Conservation (phyloP, 305 asterid genomes). For the Fraxinus nigra region DNA sequence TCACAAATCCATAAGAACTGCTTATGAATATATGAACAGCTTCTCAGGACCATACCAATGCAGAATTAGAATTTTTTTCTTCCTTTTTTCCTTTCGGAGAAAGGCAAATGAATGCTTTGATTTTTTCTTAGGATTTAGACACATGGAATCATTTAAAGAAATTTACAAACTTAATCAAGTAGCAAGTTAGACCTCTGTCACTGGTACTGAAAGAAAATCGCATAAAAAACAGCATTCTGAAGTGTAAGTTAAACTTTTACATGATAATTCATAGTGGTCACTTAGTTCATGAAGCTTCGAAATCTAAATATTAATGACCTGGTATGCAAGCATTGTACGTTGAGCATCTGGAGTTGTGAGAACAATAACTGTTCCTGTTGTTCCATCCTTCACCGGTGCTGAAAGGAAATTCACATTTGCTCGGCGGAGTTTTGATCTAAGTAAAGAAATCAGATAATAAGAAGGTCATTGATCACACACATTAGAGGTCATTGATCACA, state of each 20-base stretch:
- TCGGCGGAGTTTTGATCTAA: constrained; percentile 85
- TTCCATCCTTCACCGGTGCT: constrained; percentile 79
- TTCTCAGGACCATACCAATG: neutral
- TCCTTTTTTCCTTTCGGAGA: neutral
- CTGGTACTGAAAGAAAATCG: neutral
- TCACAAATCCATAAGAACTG: neutral
- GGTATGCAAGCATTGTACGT: constrained; percentile 93
- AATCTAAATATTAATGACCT: constrained; percentile 40
- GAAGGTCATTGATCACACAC: constrained; percentile 8
- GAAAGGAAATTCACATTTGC: constrained; percentile 90
- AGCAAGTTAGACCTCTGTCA: neutral
- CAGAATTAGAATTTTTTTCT: neutral
- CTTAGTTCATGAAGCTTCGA: neutral
- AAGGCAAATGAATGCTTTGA: neutral
- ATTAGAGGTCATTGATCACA: neutral
- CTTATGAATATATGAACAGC: neutral
- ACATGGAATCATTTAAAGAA: neutral
- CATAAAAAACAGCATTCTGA: neutral
- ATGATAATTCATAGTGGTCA: neutral
- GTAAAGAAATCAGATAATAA: constrained; percentile 2
- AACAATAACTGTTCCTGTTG: constrained; percentile 94
- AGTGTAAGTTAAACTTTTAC: neutral
- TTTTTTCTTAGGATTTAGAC: neutral
- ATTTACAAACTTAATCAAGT: neutral
- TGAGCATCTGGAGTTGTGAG: constrained; percentile 95